Percentiles rank a stretch among this genome's conserved stretches.
These are phyloP conservation scores for Coniophora puteana DNA, from an alignment of 1,284 basidiomycete genomes.

Conservation along the genomic window DNA sequence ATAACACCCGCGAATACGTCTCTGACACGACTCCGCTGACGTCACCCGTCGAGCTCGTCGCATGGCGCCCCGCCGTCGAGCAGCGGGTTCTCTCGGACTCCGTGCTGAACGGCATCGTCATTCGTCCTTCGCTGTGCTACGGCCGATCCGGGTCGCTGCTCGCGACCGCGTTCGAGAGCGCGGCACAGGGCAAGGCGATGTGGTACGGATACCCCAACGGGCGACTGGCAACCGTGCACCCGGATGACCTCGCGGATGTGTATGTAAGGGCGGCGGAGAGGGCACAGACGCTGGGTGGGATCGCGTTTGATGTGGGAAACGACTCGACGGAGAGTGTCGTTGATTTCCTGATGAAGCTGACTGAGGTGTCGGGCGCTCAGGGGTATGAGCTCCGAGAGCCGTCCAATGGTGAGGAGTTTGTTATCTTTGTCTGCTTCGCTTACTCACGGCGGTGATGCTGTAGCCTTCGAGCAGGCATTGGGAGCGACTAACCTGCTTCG, in stretches of 20 bases:
- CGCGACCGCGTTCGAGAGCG: conserved; percentile 34
- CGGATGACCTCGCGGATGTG: conserved; percentile 18
- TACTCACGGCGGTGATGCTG: background rate
- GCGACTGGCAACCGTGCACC: conserved; percentile 15
- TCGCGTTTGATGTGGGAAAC: conserved; percentile 14
- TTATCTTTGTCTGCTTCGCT: background rate
- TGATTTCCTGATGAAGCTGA: conserved; percentile 11
- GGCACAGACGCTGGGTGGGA: conserved; percentile 13
- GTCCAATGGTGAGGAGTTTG: conserved; percentile 9
- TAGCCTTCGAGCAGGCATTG: conserved; percentile 18
- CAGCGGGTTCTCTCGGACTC: conserved; percentile 29
- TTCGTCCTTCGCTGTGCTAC: conserved; percentile 46
- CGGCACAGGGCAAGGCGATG: conserved; percentile 30
- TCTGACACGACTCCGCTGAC: conserved; percentile 15
- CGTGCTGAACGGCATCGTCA: conserved; percentile 44
- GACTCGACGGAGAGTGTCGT: conserved; percentile 12
- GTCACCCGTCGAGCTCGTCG: conserved; percentile 20
- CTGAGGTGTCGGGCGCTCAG: conserved; percentile 13
- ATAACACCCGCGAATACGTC: conserved; percentile 8
- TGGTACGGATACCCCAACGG: conserved; percentile 26
- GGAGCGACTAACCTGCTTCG: conserved; percentile 14
- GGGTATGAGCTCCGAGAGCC: conserved; percentile 12
- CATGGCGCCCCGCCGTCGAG: conserved; percentile 32
- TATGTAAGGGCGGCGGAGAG: conserved; percentile 17
- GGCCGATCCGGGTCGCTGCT: conserved; percentile 32